Base-by-base conservation (phyloP, 345 rosid species). In the Rhizophora apiculata region DNA sequence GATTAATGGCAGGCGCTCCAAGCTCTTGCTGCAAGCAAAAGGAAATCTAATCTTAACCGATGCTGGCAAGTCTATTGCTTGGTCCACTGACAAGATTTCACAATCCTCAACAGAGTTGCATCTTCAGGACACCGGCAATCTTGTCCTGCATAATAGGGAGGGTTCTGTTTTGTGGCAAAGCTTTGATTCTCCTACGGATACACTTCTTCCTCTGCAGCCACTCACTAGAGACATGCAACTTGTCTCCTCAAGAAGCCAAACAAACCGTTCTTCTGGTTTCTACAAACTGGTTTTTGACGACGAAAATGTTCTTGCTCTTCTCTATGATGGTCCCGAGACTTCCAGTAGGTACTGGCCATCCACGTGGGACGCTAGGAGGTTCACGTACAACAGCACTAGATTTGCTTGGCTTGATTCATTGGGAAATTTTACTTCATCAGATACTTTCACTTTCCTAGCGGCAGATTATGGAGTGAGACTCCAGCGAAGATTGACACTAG, bases 201-300 rank as follows among this genome's bases (percentile, higher is more conserved):
- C 83, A 6, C 72, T 82, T 34, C 84, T 85, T 55, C 84, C 88
- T 2, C 18, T 29, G n/a, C 88, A 84, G 68, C 36, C 36, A 13
- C 59, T 80, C 20, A 69, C 75, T 9, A 55, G 62, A 65, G 64
- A 78, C 56, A 63, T 65, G 8, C 1, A 37, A 6, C 73, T 82
- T 36, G 34, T 84, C 29, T 79, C 84, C 0, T 67, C 80, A 13
- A 74, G 79, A 68, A 76, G 84, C 60, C 22, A 24, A 62, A 49
- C 21, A 30, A 79, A 80, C 71, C 62, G 52, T 36, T 79, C 81
- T 27, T 65, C 71, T 0, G 83, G 83, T 22, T 70, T 58, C 56
- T 82, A 76, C 60, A 56, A 55, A 34, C 57, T 82, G 4, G 19
- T 24, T 57, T 82, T 78, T 55, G 76, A 70, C 29, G 64, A 72